Base-by-base conservation (phyloP, 2,329 filamentous ascomycete genomes). In the Colletotrichum horii region DNA sequence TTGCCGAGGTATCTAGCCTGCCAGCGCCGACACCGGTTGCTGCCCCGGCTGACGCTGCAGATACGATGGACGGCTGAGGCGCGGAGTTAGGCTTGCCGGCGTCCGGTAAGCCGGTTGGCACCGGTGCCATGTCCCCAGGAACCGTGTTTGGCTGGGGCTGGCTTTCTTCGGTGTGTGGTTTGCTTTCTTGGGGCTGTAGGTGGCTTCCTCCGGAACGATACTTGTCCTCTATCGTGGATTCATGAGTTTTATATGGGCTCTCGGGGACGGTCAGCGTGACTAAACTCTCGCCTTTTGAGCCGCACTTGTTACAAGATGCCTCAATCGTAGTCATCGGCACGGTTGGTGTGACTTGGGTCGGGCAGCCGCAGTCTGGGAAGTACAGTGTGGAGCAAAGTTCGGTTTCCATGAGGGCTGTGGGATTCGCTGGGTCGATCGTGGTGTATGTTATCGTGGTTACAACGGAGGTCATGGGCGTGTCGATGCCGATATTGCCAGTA, bases 401-500 rank as follows among this genome's bases (percentile, higher is more conserved):
- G 2, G 32, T 1, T 24, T 14, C 14, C n/a, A 60, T 32, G 11
- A 68, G 28, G 2, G 19, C 26, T n/a, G 66, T 68, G 12, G 66
- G 66, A 19, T 28, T 32, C 9, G 22, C n/a, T 34, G 55, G 19
- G 22, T 68, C 22, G n/a, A 68, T 30, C 4, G 48, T 68, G 0
- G 66, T 68, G 66, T 68, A 68, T 1, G 48, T 68, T 24, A 68
- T 58, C 12, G 66, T 68, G 15, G 48, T 68, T 1, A 68, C 66
- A 14, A 68, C 66, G 6, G 48, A 68, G 19, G 48, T 58, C 6
- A 58, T 43, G 6, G 60, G 30, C 60, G 24, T 22, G 60, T 15
- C n/a, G 26, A 28, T 19, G 16, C 60, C 9, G 19, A 52, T 4
- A 34, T 16, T 67, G 55, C 19, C 28, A 62, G 6, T 1, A 8